Evolutionary conservation across 495 filamentous ascomycete species (phyloP).

Genomic region (Barbatosphaeria neglecta): DNA sequence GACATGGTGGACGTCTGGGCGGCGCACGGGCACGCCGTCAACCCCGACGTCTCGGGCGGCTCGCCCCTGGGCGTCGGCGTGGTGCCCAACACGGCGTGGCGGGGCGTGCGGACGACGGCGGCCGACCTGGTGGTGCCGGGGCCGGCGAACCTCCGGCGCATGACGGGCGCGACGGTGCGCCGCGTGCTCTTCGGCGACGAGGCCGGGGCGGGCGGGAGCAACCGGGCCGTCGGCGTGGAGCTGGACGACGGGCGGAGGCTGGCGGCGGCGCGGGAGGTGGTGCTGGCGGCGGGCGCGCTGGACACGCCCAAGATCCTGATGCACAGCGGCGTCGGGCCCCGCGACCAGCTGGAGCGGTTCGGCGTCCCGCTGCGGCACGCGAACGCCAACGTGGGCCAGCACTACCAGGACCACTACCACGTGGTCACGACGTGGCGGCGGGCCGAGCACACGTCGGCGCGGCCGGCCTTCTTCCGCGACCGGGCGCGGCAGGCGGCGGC

Average conservation of each 20-base stretch:
- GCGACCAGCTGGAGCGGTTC: conserved; percentile 36
- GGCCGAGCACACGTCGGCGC: conserved; percentile 13
- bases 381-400: conserved; percentile 40
- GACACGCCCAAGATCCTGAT: conserved; percentile 51
- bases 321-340: conserved; percentile 53
- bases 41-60: conserved; percentile 48
- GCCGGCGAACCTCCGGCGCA: conserved; percentile 40
- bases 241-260: conserved; percentile 21
- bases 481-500: conserved; percentile 27
- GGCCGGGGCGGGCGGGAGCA: no score
- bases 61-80: conserved; percentile 47
- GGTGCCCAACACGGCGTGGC: conserved; percentile 31
- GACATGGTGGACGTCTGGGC: conserved; percentile 25
- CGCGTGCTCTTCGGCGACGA: conserved; percentile 36
- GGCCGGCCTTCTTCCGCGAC: conserved; percentile 17
- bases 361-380: conserved; percentile 40
- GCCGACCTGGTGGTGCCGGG: conserved; percentile 31
- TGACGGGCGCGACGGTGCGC: conserved; percentile 36
- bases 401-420: conserved; percentile 43
- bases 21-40: conserved; percentile 34
- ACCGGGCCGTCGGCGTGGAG: conserved; percentile 39
- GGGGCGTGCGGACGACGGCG: conserved; percentile 41
- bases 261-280: conserved; percentile 43
- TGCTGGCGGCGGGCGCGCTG: conserved; percentile 46
- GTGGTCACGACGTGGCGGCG: conserved; percentile 14